Evolutionary conservation across 352 stramenopile species (phyloP), one percentile per base, ranked within the genome.

Genomic region (Peronospora farinosa): DNA sequence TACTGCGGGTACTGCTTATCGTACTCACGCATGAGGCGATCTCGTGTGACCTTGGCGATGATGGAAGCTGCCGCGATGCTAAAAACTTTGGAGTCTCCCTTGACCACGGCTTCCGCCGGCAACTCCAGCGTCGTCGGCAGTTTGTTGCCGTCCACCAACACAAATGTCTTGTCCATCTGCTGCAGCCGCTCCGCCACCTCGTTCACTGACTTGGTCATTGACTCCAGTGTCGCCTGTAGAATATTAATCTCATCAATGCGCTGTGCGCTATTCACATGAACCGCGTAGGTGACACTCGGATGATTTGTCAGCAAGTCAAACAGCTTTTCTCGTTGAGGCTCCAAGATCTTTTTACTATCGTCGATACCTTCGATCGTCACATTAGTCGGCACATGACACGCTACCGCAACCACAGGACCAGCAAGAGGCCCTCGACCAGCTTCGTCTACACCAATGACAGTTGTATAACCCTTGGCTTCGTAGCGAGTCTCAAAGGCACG

Each of bases 241-340:
- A 69, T 99, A 69, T 99, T 99, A 57, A 99, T 96, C 74, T 98
- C 84, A 69, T 99, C 97, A 70, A 99, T 99, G 3, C 84, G 68
- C 47, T 85, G 62, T 7, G 78, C 60, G 23, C 67, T 86, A 37
- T 77, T 84, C 19, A 84, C 63, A 56, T 88, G 75, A 7, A 97
- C 86, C 0, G 84, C 88, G 65, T 87, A 98, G n/a, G 73, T 63
- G 45, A 98, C 66, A 13, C 66, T 61, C 12, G 77, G 74, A 45
- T 94, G 71, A 1, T 63, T 58, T 30, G 88, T 83, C 40, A 98
- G 77, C 45, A 78, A 55, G 47, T 95, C 69, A 51, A 91, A 98
- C 11, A 98, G 69, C 52, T 51, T 35, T 63, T 98, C 94, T 7
- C 96, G 81, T 39, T 96, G 78, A n/a, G 82, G 67, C 74, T 98